Percentiles rank a stretch among this genome's conserved stretches.
phyloP scores from a whole-genome alignment of 805 yeast species.

The Saturnispora saitoi region DNA sequence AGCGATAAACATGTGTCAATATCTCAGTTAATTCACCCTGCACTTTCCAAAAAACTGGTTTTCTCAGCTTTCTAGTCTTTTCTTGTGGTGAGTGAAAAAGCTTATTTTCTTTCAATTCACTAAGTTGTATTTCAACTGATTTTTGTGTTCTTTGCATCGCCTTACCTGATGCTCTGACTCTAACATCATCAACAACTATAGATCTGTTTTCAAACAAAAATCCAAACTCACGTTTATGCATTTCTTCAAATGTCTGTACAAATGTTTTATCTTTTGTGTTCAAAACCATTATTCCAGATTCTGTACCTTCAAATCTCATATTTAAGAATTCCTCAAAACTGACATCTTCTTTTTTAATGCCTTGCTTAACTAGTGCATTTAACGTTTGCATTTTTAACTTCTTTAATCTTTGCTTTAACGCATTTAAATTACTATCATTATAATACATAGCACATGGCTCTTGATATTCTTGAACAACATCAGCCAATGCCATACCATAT shows the following conservation, averaged over 20 bases:
- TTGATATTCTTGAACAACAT: conserved; percentile 73
- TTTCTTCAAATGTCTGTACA: conserved; percentile 37
- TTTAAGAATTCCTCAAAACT: conserved; percentile 59
- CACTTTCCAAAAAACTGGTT: conserved; percentile 51
- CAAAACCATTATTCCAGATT: conserved; percentile 69
- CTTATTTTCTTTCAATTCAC: conserved; percentile 23
- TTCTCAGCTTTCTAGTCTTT: conserved; percentile 28
- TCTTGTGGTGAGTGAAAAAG: conserved; percentile 19
- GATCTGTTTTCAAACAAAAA: conserved; percentile 46
- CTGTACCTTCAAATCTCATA: conserved; percentile 82
- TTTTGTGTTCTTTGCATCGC: conserved; percentile 34
- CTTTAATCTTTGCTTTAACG: conserved; percentile 38
- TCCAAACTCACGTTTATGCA: conserved; percentile 67
- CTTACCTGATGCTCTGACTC: conserved; percentile 69
- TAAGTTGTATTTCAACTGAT: conserved; percentile 44
- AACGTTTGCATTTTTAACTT: conserved; percentile 37
- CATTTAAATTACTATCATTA: conserved; percentile 23
- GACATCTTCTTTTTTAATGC: conserved; percentile 39
- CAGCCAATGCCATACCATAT: conserved; percentile 82
- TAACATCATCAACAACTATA: conserved; percentile 60
- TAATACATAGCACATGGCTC: conserved; percentile 53
- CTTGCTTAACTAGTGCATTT: conserved; percentile 40
- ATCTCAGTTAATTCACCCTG: conserved; percentile 28
- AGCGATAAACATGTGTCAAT: conserved; percentile 45
- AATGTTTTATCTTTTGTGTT: conserved; percentile 27